Evolutionary conservation across 768 basidiomycete species (phyloP).

Genomic region (Clavaria fumosa): DNA sequence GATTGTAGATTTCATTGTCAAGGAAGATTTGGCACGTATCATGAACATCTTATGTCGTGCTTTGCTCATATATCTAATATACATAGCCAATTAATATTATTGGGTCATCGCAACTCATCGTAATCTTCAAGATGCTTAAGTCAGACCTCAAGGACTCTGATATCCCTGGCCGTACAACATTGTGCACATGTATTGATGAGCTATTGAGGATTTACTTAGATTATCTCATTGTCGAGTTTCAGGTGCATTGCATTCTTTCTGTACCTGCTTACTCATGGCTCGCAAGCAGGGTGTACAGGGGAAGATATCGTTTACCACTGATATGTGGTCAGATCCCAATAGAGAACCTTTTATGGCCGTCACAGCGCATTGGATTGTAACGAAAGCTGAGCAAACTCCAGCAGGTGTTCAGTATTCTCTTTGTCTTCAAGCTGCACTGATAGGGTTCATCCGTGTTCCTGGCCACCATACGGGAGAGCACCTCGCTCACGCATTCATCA

Average conservation of each 20-base stretch:
- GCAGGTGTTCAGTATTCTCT: conserved; percentile 14
- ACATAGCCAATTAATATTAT: conserved; percentile 15
- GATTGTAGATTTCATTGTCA: conserved; percentile 1
- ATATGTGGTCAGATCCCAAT: conserved; percentile 24
- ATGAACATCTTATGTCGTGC: no score
- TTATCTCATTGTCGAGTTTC: conserved; percentile 11
- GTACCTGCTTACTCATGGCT: background rate
- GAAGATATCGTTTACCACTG: conserved; percentile 22
- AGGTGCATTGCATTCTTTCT: conserved; percentile 8
- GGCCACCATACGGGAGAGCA: conserved; percentile 24
- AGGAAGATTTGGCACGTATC: background rate
- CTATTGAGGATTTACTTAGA: conserved; percentile 14
- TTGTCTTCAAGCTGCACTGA: conserved; percentile 19
- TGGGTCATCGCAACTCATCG: conserved; percentile 11
- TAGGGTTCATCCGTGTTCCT: conserved; percentile 22
- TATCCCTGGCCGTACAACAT: conserved; percentile 18
- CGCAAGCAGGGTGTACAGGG: conserved; percentile 15
- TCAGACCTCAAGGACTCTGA: conserved; percentile 18
- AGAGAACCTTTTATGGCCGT: conserved; percentile 25
- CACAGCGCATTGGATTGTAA: conserved; percentile 27
- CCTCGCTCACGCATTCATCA: conserved; percentile 19
- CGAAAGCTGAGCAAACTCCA: conserved; percentile 8
- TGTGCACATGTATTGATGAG: conserved; percentile 13
- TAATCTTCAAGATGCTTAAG: conserved; percentile 14
- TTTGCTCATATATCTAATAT: no score